phyloP scores from a whole-genome alignment of 345 rosid genomes.

The Streptanthus diversifolius region DNA sequence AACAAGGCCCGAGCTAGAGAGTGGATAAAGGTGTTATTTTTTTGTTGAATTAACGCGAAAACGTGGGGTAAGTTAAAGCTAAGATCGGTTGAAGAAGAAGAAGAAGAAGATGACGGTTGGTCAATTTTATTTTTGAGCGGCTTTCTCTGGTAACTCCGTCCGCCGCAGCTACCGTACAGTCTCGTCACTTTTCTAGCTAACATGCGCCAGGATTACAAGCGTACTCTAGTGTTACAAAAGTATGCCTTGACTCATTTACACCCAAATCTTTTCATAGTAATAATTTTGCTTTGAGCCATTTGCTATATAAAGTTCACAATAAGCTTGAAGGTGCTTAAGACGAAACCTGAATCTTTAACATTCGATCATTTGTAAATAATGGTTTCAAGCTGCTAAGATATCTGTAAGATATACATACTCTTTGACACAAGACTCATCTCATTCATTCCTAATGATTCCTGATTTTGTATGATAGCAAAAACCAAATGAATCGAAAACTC shows the following conservation, averaged over 20 bases:
- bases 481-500: neutral
- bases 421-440: neutral
- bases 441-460: neutral
- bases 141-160: slow-evolving; percentile 31
- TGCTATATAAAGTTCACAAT: too few species aligned
- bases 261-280: neutral
- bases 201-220: neutral
- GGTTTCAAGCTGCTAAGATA: neutral
- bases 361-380: neutral
- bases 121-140: slow-evolving; percentile 1
- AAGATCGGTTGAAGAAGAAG: slow-evolving; percentile 13
- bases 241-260: neutral
- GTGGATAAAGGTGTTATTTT: neutral
- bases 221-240: neutral
- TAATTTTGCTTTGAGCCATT: neutral
- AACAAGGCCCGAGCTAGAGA: slow-evolving; percentile 2
- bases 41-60: neutral
- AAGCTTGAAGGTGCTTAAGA: too few species aligned
- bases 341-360: neutral
- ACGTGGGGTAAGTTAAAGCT: neutral
- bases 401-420: neutral
- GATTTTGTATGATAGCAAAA: neutral
- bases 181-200: neutral
- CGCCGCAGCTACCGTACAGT: neutral
- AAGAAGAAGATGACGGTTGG: slow-evolving; percentile 26